Percentiles rank a stretch among this genome's conserved stretches.
Conservation (phyloP, 1,284 basidiomycete genomes). For the Malassezia sympodialis region DNA sequence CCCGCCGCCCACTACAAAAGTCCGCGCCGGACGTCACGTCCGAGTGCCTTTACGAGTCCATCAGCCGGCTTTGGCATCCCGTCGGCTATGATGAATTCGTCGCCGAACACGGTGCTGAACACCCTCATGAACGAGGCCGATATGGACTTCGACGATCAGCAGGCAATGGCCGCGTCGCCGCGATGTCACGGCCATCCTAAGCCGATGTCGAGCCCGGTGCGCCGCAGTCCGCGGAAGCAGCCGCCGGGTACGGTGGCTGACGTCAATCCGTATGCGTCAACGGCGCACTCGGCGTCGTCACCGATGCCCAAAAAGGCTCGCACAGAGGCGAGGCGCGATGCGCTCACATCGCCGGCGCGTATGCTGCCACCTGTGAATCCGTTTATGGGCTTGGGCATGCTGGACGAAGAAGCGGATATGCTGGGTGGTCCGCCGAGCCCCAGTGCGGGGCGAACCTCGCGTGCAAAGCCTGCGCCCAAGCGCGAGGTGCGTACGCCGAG, state of each 20-base stretch:
- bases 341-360: constrained; percentile 1
- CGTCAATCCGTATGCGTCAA: constrained; percentile 38
- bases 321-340: background rate
- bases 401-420: constrained; percentile 12
- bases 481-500: constrained; percentile 6
- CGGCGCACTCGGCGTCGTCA: constrained; percentile 9
- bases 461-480: constrained; percentile 10
- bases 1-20: constrained; percentile 14
- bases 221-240: constrained; percentile 43
- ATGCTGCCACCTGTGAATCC: constrained; percentile 3
- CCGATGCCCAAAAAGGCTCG: background rate
- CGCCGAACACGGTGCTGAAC: constrained; percentile 38
- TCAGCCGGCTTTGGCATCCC: constrained; percentile 27
- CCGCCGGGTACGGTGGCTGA: constrained; percentile 31
- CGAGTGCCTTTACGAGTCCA: background rate
- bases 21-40: background rate
- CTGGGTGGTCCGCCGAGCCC: constrained; percentile 14
- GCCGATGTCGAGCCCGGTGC: constrained; percentile 20
- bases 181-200: constrained; percentile 21
- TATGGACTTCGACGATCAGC: constrained; percentile 32
- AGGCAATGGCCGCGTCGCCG: constrained; percentile 18
- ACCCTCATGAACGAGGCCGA: constrained; percentile 37
- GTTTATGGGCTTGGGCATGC: constrained; percentile 3
- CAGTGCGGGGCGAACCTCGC: constrained; percentile 11
- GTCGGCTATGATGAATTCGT: constrained; percentile 35